These are phyloP conservation scores for Cladobotryum protrusum DNA, from an alignment of 2,329 filamentous ascomycete genomes.

Conservation along the genomic window DNA sequence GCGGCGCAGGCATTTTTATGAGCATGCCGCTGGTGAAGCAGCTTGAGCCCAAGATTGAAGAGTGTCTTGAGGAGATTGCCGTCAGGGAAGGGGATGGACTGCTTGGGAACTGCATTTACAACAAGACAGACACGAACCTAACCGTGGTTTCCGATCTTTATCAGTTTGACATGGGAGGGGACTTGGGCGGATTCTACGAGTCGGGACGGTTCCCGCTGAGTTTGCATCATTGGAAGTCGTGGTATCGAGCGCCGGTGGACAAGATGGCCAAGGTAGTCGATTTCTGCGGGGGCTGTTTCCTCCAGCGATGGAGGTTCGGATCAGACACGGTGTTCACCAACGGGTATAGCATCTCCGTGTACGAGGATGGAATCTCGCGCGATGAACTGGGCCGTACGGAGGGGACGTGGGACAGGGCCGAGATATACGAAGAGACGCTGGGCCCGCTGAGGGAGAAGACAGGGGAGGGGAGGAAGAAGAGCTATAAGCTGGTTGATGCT, in stretches of 20 bases:
- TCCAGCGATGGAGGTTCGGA: conserved; percentile 48
- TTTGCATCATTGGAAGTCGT: conserved; percentile 59
- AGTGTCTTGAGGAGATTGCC: conserved; percentile 40
- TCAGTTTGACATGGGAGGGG: conserved; percentile 51
- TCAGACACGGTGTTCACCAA: conserved; percentile 49
- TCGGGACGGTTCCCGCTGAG: conserved; percentile 47
- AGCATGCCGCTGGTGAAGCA: conserved; percentile 45
- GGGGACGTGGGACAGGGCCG: conserved; percentile 46
- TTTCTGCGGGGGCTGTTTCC: conserved; percentile 53
- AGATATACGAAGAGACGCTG: conserved; percentile 46
- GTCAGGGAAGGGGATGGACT: conserved; percentile 47
- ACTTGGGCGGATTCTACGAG: conserved; percentile 56
- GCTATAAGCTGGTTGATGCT: conserved; percentile 42
- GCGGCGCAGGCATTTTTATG: conserved; percentile 55
- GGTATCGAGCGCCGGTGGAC: conserved; percentile 42
- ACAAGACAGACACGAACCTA: conserved; percentile 47
- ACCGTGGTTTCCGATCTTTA: conserved; percentile 49
- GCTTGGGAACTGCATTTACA: conserved; percentile 51
- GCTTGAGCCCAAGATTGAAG: conserved; percentile 40
- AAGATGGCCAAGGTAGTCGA: conserved; percentile 14
- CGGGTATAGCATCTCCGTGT: conserved; percentile 51
- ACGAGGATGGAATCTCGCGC: conserved; percentile 33
- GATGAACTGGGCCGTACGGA: conserved; percentile 44
- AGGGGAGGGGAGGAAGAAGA: conserved; percentile 40
- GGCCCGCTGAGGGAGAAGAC: conserved; percentile 41